Evolutionary conservation across 257 asterid species (phyloP).

Genomic region (Osmanthus fragrans): DNA sequence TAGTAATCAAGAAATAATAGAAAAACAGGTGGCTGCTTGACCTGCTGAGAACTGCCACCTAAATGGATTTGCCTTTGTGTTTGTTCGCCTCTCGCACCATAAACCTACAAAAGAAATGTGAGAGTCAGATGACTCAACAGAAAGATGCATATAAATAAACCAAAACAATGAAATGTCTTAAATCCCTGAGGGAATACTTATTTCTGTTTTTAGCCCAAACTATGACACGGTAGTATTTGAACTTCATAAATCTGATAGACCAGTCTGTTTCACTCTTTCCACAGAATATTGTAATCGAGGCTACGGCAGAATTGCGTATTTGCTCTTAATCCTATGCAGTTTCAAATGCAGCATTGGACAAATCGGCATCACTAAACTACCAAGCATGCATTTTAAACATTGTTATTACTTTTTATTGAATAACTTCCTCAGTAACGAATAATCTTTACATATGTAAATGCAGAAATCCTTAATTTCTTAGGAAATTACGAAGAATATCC

Average conservation of each 20-base stretch:
- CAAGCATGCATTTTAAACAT: background rate
- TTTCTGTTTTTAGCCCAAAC: background rate
- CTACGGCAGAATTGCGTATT: background rate
- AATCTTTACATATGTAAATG: background rate
- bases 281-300: background rate
- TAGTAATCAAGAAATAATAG: background rate
- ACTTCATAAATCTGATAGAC: background rate
- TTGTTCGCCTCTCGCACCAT: constrained; percentile 90
- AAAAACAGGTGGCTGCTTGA: constrained; percentile 12
- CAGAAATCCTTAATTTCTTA: background rate
- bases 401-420: background rate
- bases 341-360: background rate
- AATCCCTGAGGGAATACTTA: constrained; percentile 1
- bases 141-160: background rate
- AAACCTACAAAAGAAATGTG: constrained; percentile 50
- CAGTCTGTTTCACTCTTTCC: background rate
- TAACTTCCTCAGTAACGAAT: background rate
- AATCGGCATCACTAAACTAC: background rate
- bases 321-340: background rate
- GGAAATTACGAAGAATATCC: background rate
- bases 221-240: background rate
- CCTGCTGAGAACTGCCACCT: constrained; percentile 90
- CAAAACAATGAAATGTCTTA: background rate
- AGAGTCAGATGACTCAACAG: background rate
- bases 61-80: constrained; percentile 88